Conservation (phyloP, 768 basidiomycete genomes). For the Boletus sensibilis region DNA sequence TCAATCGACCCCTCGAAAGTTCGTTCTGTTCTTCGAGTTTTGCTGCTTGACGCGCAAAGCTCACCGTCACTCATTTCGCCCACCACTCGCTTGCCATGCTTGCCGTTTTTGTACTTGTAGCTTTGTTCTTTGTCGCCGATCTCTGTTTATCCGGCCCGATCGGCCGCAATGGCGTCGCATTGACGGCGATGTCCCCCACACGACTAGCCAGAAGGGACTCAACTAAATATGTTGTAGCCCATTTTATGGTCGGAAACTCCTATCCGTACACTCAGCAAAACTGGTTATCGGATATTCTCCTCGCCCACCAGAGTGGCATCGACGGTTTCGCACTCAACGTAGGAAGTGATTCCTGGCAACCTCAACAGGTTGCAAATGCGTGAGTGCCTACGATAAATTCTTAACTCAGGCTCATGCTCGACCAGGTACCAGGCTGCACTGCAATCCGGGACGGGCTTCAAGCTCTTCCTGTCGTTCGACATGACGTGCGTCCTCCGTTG, state of each 20-base stretch:
- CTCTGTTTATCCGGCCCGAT: constrained; percentile 18
- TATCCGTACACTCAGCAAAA: constrained; percentile 50
- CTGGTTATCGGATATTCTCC: constrained; percentile 51
- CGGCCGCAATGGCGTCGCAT: not conserved
- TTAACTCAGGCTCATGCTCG: constrained; percentile 18
- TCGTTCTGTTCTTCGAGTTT: not conserved
- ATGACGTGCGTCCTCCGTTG: constrained; percentile 54
- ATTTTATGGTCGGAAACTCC: constrained; percentile 64
- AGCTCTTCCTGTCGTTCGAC: constrained; percentile 76
- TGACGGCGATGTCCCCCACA: not conserved
- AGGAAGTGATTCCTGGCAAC: constrained; percentile 64
- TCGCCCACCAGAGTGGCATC: constrained; percentile 58
- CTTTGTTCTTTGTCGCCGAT: constrained; percentile 7
- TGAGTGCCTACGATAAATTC: constrained; percentile 33
- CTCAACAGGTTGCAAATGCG: constrained; percentile 60
- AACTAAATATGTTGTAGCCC: constrained; percentile 52
- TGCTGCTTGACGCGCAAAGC: constrained; percentile 18
- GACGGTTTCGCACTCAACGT: constrained; percentile 74
- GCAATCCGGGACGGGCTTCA: constrained; percentile 55
- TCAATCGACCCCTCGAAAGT: not conserved
- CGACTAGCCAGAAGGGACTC: constrained; percentile 14
- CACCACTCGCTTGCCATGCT: constrained; percentile 20
- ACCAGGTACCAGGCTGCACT: constrained; percentile 55
- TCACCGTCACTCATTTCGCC: constrained; percentile 16
- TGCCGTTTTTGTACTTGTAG: constrained; percentile 9